phyloP scores from a whole-genome alignment of 1,139 yeast species.

The Blastobotrys capitulatus region DNA sequence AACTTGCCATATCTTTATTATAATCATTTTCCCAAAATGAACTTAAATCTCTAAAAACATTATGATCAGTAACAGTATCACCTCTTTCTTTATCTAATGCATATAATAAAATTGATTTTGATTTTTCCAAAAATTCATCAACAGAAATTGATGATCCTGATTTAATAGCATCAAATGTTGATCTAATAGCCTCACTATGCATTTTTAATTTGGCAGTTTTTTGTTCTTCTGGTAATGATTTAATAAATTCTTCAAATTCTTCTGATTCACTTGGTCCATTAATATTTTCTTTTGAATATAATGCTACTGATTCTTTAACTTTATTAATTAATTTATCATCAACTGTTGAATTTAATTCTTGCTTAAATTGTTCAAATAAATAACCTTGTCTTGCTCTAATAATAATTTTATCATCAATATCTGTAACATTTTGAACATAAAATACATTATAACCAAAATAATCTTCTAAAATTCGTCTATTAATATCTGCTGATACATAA shows the following conservation, averaged over 20 bases:
- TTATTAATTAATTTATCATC: slow-evolving; percentile 38
- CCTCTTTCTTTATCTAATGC: slow-evolving; percentile 69
- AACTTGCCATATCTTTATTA: slow-evolving; percentile 75
- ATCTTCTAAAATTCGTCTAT: slow-evolving; percentile 79
- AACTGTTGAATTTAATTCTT: slow-evolving; percentile 25
- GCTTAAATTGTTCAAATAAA: slow-evolving; percentile 55
- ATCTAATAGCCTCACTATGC: slow-evolving; percentile 62
- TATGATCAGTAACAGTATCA: slow-evolving; percentile 73
- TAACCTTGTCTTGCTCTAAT: slow-evolving; percentile 88
- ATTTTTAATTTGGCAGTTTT: slow-evolving; percentile 75
- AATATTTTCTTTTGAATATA: slow-evolving; percentile 54
- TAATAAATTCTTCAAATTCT: slow-evolving; percentile 50
- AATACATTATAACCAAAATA: slow-evolving; percentile 84
- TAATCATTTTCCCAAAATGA: slow-evolving; percentile 84
- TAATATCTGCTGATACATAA: slow-evolving; percentile 90
- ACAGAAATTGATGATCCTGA: slow-evolving; percentile 23
- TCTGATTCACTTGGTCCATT: slow-evolving; percentile 36
- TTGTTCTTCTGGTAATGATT: slow-evolving; percentile 39
- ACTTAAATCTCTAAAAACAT: slow-evolving; percentile 74
- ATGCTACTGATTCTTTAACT: slow-evolving; percentile 41
- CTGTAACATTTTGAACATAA: slow-evolving; percentile 95
- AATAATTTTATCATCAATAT: slow-evolving; percentile 94
- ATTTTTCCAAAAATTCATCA: slow-evolving; percentile 42
- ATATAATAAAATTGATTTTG: slow-evolving; percentile 73
- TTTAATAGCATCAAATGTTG: slow-evolving; percentile 42